These are phyloP conservation scores for Phialemonium atrogriseum DNA, from an alignment of 2,329 filamentous ascomycete species.

Conservation along the genomic window DNA sequence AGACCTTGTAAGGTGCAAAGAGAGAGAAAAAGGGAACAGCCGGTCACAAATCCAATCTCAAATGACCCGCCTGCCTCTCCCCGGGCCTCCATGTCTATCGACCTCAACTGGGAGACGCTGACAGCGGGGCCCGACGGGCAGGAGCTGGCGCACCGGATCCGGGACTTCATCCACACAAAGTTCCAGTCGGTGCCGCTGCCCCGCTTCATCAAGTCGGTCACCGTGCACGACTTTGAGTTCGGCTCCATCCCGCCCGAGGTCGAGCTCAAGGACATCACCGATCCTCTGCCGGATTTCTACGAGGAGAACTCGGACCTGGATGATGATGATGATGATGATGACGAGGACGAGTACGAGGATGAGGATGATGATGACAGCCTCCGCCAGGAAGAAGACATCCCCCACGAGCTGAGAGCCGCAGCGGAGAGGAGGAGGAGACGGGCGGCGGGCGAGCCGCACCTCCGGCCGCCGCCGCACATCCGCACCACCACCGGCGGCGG, in stretches of 20 bases:
- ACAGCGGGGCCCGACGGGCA: conserved; percentile 83
- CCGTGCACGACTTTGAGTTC: conserved; percentile 90
- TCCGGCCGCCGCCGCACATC: conserved; percentile 28
- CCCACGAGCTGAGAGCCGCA: conserved; percentile 21
- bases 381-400: conserved; percentile 20
- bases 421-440: conserved; percentile 13
- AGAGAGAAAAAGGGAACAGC: too few relatives aligned
- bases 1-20: too few relatives aligned
- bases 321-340: conserved; percentile 44
- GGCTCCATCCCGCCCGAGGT: conserved; percentile 74
- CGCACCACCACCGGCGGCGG: conserved; percentile 20
- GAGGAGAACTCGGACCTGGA: conserved; percentile 66
- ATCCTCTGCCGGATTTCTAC: conserved; percentile 94
- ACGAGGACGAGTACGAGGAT: conserved; percentile 30
- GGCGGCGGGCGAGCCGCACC: conserved; percentile 7
- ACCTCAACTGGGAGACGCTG: conserved; percentile 91
- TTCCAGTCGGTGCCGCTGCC: conserved; percentile 89
- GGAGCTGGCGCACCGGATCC: conserved; percentile 76
- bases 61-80: too few relatives aligned
- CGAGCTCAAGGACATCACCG: conserved; percentile 93
- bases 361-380: conserved; percentile 28
- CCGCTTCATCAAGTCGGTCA: conserved; percentile 93
- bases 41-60: too few relatives aligned
- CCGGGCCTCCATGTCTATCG: conserved; percentile 99
- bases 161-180: conserved; percentile 88